Conservation (phyloP, 2,329 filamentous ascomycete genomes). For the Acrodontium crateriforme region DNA sequence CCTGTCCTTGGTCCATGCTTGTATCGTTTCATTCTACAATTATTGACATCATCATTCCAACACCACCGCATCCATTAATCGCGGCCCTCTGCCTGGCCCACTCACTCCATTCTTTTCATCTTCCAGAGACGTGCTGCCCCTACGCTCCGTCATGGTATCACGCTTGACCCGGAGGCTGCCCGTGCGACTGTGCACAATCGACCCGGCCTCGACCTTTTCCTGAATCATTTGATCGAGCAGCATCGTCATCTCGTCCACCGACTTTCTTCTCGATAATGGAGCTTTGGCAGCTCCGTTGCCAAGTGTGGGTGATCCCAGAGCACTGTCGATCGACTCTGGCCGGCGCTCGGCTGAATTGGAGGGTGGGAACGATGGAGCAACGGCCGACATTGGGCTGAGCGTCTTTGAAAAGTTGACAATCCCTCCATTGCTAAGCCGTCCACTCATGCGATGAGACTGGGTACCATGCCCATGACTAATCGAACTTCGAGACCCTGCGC, state of each 20-base stretch:
- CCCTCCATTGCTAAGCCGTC: constrained; percentile 12
- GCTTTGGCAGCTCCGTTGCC: too few relatives aligned
- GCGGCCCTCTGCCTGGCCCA: too few relatives aligned
- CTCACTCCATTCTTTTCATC: too few relatives aligned
- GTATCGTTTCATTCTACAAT: too few relatives aligned
- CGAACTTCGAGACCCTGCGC: constrained; percentile 4
- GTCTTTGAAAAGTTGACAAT: constrained; percentile 16
- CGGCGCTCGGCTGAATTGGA: constrained; percentile 2
- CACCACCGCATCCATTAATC: too few relatives aligned
- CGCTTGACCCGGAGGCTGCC: constrained; percentile 46
- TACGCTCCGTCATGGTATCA: too few relatives aligned
- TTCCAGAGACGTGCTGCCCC: too few relatives aligned
- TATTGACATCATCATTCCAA: too few relatives aligned
- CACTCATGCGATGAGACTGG: constrained; percentile 12
- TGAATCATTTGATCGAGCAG: constrained; percentile 96
- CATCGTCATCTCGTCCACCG: constrained; percentile 82
- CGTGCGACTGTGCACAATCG: constrained; percentile 51
- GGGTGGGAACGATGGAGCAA: constrained; percentile 7
- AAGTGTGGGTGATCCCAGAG: too few relatives aligned
- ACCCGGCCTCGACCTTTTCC: constrained; percentile 65
- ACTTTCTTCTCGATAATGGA: constrained; percentile 32
- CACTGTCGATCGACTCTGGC: constrained; percentile 1
- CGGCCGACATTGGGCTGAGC: constrained; percentile 18
- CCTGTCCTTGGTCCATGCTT: too few relatives aligned
- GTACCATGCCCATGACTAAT: constrained; percentile 11